Percentiles rank a stretch among this genome's conserved stretches.
These are phyloP conservation scores for Emergomyces pasteurianus DNA, from an alignment of 2,329 filamentous ascomycete species.

Conservation along the genomic window DNA sequence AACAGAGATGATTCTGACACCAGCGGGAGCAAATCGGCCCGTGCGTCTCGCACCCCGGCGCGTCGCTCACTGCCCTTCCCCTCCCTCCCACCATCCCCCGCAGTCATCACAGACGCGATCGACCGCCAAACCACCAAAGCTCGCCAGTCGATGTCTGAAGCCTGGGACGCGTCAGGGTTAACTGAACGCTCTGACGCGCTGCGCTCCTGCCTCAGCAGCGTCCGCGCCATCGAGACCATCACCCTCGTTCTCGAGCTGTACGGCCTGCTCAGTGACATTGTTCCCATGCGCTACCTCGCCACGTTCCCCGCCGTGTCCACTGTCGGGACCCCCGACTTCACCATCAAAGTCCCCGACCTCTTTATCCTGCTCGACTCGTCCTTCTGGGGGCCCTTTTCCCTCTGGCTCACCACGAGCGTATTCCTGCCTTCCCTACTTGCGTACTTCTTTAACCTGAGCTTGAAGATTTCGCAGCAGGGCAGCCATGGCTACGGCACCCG, in stretches of 20 bases:
- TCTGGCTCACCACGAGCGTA: constrained; percentile 65
- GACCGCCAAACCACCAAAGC: constrained; percentile 46
- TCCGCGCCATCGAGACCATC: constrained; percentile 52
- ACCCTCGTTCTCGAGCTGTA: constrained; percentile 59
- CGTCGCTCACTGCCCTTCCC: constrained; percentile 39
- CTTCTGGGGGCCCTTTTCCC: constrained; percentile 73
- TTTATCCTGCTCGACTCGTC: constrained; percentile 61
- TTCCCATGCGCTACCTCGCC: constrained; percentile 61
- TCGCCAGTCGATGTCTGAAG: constrained; percentile 23
- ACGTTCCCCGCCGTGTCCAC: constrained; percentile 52
- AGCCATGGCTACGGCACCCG: constrained; percentile 16
- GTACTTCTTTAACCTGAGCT: constrained; percentile 84
- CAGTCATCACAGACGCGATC: constrained; percentile 62
- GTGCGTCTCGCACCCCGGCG: constrained; percentile 30
- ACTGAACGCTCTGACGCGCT: constrained; percentile 46
- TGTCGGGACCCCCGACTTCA: constrained; percentile 45
- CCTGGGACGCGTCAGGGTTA: constrained; percentile 26
- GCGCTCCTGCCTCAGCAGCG: constrained; percentile 56
- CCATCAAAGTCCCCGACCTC: constrained; percentile 64
- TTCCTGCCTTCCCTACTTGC: constrained; percentile 58
- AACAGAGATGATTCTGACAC: constrained; percentile 15
- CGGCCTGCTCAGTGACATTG: constrained; percentile 56
- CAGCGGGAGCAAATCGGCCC: constrained; percentile 27
- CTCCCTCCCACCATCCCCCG: constrained; percentile 68
- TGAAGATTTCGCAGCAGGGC: constrained; percentile 29